Percentiles rank a stretch among this genome's conserved stretches.
Conservation (phyloP, 2,329 filamentous ascomycete species). For the Byssothecium circinans region DNA sequence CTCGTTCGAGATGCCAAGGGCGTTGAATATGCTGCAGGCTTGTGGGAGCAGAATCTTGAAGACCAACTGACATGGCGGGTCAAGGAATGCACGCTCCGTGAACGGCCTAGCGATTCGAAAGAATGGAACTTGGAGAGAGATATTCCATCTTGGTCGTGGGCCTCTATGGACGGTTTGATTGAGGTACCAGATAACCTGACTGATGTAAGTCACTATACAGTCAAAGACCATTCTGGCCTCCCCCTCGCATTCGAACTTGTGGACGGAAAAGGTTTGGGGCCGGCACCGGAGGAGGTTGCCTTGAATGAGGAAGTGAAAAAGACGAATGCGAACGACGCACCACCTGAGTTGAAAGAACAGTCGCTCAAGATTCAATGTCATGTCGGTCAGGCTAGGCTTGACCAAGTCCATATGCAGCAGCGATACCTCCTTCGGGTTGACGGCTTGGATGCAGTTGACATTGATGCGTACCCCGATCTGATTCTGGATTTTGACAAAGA, state of each 20-base stretch:
- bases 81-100: slow-evolving; percentile 9
- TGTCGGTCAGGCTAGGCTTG: slow-evolving; percentile 12
- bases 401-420: slow-evolving; percentile 2
- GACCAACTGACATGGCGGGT: slow-evolving; percentile 32
- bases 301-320: neutral
- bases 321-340: slow-evolving; percentile 6
- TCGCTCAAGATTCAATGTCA: slow-evolving; percentile 22
- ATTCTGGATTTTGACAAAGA: slow-evolving; percentile 8
- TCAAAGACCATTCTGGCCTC: slow-evolving; percentile 16
- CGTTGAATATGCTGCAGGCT: slow-evolving; percentile 22
- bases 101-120: slow-evolving; percentile 14
- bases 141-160: slow-evolving; percentile 29
- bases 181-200: slow-evolving; percentile 17
- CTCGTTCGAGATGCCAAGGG: slow-evolving; percentile 23
- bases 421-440: slow-evolving; percentile 12
- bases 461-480: slow-evolving; percentile 21
- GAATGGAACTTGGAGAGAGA: slow-evolving; percentile 5
- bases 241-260: slow-evolving; percentile 15
- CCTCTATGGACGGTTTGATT: slow-evolving; percentile 21
- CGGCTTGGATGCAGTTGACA: neutral
- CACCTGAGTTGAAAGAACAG: slow-evolving; percentile 15
- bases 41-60: slow-evolving; percentile 27
- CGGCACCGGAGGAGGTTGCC: neutral
- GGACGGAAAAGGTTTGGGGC: slow-evolving; percentile 6
- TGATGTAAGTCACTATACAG: slow-evolving; percentile 12